Percentiles rank a stretch among this genome's conserved stretches.
Conservation (phyloP, 192 early-diverging fungal genomes). For the Chytriomyces sp. region DNA sequence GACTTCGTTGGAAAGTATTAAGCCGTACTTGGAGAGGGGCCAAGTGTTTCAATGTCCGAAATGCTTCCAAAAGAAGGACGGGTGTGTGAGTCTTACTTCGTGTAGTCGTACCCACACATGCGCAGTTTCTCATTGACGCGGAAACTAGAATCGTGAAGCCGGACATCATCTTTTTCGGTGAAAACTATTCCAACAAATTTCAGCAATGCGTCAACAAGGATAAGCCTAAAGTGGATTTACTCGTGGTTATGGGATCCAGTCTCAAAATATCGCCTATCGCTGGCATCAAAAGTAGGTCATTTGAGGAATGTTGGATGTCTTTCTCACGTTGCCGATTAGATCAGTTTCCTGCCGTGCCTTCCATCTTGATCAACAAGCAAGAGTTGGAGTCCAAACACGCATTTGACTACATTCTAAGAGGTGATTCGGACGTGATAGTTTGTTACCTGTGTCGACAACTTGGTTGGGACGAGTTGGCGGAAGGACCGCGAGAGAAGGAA, state of each 20-base stretch:
- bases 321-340: constrained; percentile 43
- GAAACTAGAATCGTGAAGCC: constrained; percentile 84
- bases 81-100: background rate
- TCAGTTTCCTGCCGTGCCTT: constrained; percentile 80
- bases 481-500: no score
- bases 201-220: constrained; percentile 73
- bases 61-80: constrained; percentile 9
- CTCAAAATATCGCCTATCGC: constrained; percentile 94
- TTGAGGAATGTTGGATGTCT: background rate
- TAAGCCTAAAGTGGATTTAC: constrained; percentile 74
- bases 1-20: constrained; percentile 76
- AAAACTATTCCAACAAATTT: constrained; percentile 83
- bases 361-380: constrained; percentile 91
- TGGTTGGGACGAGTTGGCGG: no score
- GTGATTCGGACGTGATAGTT: constrained; percentile 83
- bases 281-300: constrained; percentile 71
- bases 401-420: constrained; percentile 89
- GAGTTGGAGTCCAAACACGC: constrained; percentile 73
- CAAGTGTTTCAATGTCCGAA: constrained; percentile 19
- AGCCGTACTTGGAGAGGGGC: constrained; percentile 31
- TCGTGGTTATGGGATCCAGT: constrained; percentile 96
- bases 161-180: constrained; percentile 97
- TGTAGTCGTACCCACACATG: background rate
- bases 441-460: constrained; percentile 71
- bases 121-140: background rate